A percentile compares a stretch with the other conserved stretches of the same genome.
These are phyloP conservation scores for Yarrowia osloensis DNA, from an alignment of 805 yeast species.

Conservation along the genomic window DNA sequence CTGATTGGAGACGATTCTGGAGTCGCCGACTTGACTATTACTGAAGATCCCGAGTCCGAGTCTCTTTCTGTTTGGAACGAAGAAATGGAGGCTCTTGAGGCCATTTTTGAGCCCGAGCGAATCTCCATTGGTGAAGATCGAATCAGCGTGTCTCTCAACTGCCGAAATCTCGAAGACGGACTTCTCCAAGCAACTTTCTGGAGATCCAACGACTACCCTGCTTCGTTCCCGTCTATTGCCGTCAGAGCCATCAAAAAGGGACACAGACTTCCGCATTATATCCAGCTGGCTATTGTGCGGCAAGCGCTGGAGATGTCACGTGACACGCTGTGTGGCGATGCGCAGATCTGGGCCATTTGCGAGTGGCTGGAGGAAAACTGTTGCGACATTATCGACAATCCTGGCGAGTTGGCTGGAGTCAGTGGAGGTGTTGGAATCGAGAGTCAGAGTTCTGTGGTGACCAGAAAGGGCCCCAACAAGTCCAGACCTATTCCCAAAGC, in stretches of 20 bases:
- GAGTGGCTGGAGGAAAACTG: conserved; percentile 78
- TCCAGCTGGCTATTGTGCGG: conserved; percentile 42
- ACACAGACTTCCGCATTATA: conserved; percentile 39
- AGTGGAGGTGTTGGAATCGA: conserved; percentile 37
- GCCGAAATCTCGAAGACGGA: background rate
- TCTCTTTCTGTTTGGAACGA: conserved; percentile 64
- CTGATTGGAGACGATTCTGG: conserved; percentile 35
- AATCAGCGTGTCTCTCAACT: background rate
- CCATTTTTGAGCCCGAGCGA: conserved; percentile 55
- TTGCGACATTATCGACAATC: conserved; percentile 60
- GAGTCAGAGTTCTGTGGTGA: conserved; percentile 4
- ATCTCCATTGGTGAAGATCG: conserved; percentile 35
- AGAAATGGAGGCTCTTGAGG: conserved; percentile 67
- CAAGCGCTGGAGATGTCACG: conserved; percentile 40
- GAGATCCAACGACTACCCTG: conserved; percentile 61
- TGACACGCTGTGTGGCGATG: conserved; percentile 59
- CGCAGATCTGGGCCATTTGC: conserved; percentile 63
- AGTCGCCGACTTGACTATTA: background rate
- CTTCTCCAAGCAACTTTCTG: conserved; percentile 42
- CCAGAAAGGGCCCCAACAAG: conserved; percentile 5
- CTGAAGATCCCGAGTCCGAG: background rate
- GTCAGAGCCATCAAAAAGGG: conserved; percentile 46
- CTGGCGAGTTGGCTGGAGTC: conserved; percentile 63
- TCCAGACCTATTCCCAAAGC: background rate
- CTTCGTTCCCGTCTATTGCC: conserved; percentile 68